These are phyloP conservation scores for Acorus gramineus DNA, from an alignment of 106 monocot species.

Conservation along the genomic window DNA sequence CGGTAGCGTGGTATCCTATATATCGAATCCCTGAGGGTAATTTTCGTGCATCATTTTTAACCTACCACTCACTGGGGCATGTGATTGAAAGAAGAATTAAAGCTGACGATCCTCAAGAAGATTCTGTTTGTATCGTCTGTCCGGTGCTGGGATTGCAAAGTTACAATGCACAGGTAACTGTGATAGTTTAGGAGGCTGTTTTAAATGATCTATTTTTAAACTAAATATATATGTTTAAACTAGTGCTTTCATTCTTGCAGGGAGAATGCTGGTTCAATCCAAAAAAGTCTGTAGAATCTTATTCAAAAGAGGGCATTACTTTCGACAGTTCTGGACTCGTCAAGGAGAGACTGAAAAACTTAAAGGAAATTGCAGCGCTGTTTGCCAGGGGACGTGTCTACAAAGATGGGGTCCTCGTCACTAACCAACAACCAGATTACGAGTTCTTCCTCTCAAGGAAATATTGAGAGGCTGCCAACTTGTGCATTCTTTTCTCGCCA, in stretches of 20 bases:
- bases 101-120: not conserved
- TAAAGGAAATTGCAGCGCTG: slow-evolving; percentile 20
- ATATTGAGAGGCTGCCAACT: not conserved
- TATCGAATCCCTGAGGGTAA: slow-evolving; percentile 26
- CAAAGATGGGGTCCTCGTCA: not conserved
- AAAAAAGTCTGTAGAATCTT: slow-evolving; percentile 4
- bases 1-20: slow-evolving; percentile 32
- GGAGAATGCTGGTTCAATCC: slow-evolving; percentile 15
- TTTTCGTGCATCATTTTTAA: slow-evolving; percentile 22
- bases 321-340: slow-evolving; percentile 8
- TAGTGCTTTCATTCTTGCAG: slow-evolving; percentile 5
- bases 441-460: slow-evolving; percentile 23
- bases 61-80: slow-evolving; percentile 30
- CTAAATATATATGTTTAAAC: not conserved
- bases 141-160: slow-evolving; percentile 27
- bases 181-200: not conserved
- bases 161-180: slow-evolving; percentile 26
- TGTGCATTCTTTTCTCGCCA: too few species aligned
- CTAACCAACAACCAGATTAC: slow-evolving; percentile 17
- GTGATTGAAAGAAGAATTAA: not conserved
- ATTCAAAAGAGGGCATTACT: not conserved
- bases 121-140: slow-evolving; percentile 6
- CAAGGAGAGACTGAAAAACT: slow-evolving; percentile 10
- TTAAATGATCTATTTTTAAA: not conserved
- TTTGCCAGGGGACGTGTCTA: slow-evolving; percentile 13